These are phyloP conservation scores for Pichia manshurica DNA, from an alignment of 805 yeast species.

Conservation along the genomic window DNA sequence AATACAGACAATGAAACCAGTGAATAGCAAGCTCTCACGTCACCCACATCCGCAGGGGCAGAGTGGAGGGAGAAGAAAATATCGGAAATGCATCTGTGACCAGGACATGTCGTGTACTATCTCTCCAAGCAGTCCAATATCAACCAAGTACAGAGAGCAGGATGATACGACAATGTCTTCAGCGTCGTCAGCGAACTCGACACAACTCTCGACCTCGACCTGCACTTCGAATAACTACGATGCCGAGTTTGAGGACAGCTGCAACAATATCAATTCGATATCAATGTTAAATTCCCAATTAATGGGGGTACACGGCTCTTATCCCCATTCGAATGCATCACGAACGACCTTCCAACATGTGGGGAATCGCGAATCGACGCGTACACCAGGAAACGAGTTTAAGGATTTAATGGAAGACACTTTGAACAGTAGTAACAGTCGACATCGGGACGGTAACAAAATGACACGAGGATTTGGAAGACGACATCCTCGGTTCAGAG, in stretches of 20 bases:
- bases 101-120: too few species aligned
- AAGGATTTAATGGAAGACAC: too few species aligned
- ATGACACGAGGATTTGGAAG: conserved; percentile 13
- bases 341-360: too few species aligned
- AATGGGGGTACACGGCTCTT: too few species aligned
- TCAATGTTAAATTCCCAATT: conserved; percentile 6
- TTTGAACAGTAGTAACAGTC: too few species aligned
- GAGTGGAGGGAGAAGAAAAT: neutral
- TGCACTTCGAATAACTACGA: neutral
- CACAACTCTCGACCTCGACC: neutral
- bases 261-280: neutral
- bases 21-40: neutral
- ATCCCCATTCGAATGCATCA: too few species aligned
- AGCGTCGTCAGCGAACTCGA: neutral
- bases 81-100: neutral
- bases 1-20: too few species aligned
- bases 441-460: neutral
- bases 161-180: conserved; percentile 1
- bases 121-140: too few species aligned
- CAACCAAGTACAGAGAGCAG: neutral
- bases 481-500: neutral
- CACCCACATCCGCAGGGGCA: neutral
- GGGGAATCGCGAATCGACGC: too few species aligned
- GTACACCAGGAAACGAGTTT: neutral
- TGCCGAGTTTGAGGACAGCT: neutral